Conservation (phyloP, 148 eudicot species). For the Silene conica region DNA sequence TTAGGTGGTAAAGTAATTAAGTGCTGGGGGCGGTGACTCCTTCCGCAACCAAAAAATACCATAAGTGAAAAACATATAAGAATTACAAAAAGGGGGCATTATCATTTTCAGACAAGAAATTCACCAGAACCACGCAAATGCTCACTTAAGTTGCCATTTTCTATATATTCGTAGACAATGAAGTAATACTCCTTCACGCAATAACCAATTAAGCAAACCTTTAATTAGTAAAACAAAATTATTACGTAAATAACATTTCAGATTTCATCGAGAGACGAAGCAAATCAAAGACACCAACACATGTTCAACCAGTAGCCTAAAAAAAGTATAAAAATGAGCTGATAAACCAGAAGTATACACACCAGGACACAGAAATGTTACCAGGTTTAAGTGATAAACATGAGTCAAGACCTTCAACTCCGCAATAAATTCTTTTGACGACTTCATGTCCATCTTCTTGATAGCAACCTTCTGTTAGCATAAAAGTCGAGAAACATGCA, state of each 20-base stretch:
- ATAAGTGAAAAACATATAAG: neutral
- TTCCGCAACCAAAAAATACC: too few species aligned
- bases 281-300: too few species aligned
- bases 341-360: too few species aligned
- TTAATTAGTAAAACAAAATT: conserved; percentile 14
- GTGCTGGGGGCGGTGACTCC: too few species aligned
- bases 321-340: too few species aligned
- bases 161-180: conserved; percentile 73
- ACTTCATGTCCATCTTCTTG: conserved; percentile 47
- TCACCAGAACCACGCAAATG: conserved; percentile 76
- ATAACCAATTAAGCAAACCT: conserved; percentile 86
- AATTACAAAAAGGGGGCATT: neutral
- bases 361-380: conserved; percentile 2
- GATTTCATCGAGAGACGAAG: too few species aligned
- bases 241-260: too few species aligned
- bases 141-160: conserved; percentile 77
- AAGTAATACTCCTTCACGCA: conserved; percentile 74
- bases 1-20: too few species aligned
- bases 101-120: conserved; percentile 3
- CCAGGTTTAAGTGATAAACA: conserved; percentile 51
- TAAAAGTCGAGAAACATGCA: neutral
- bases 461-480: conserved; percentile 36
- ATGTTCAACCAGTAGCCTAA: too few species aligned
- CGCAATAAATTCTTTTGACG: conserved; percentile 42
- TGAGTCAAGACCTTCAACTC: conserved; percentile 39